Base-by-base conservation (phyloP, 192 early-diverging fungal genomes). In the Chytriomyces confervae region DNA sequence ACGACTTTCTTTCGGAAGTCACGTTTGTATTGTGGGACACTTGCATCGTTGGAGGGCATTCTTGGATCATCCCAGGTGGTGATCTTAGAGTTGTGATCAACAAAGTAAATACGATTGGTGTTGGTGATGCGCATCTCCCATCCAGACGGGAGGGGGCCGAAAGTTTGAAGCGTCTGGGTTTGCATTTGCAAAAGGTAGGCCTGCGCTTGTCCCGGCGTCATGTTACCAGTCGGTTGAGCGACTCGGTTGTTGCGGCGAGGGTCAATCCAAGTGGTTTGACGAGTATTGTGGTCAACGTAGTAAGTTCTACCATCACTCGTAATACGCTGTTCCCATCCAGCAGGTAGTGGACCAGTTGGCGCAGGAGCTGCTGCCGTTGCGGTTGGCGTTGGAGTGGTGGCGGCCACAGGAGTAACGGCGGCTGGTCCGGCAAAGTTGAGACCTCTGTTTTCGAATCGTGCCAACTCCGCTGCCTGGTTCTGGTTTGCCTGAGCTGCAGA, bases 41-140 rank as follows among this genome's bases (percentile, higher is more conserved):
- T 94, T 80, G 93, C 90, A 77, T 87, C 87, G 48, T 77, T 76
- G 69, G 83, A 85, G 18, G 87, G 87, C 18, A 88, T 73, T 5
- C 89, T 78, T 11, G 89, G 89, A 87, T 91, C 97, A 83, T 98
- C 95, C 97, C 97, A 99, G 5, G 97, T 98, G 6, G 97, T 98
- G 10, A 94, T 97, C 81, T 97, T 98, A 62, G 94, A 93, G 79
- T 95, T 96, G 86, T 99, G 97, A 81, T 99, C 97, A 11, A 99
- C 95, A 90, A 98, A 99, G 85, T 98, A 99, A 23, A 95, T 94
- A 23, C 95, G 84, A 8, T 95, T 97, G 20, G 94, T 97, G 75
- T 92, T 93, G 9, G 96, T 99, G 62, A 95, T 87, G 18, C 97
- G 91, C 97, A 99, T 98, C 80, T 99, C 97, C 97, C 97, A 99